Evolutionary conservation across 441 rosid species (phyloP).

Genomic region (Jatropha multifida): DNA sequence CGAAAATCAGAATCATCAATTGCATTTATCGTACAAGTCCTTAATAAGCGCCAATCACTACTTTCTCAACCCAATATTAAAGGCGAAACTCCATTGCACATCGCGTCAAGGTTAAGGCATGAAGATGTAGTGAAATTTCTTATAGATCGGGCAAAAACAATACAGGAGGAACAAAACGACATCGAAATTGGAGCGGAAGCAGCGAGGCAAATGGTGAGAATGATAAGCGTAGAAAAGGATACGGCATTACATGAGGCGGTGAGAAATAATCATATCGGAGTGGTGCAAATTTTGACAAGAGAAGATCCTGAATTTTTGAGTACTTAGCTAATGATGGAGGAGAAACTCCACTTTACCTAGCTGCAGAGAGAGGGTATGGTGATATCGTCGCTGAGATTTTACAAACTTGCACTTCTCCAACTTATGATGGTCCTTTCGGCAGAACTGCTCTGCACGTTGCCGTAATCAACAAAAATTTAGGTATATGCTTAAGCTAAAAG

Average conservation of each 20-base stretch:
- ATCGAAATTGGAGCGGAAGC: slow-evolving; percentile 2
- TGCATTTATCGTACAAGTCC: not conserved
- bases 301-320: slow-evolving; percentile 19
- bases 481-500: slow-evolving; percentile 1
- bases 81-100: slow-evolving; percentile 19
- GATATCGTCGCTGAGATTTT: not conserved
- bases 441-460: slow-evolving; percentile 32
- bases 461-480: not conserved
- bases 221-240: not conserved
- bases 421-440: slow-evolving; percentile 20
- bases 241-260: slow-evolving; percentile 20
- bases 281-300: slow-evolving; percentile 2
- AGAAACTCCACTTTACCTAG: slow-evolving; percentile 15
- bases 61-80: slow-evolving; percentile 14
- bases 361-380: not conserved
- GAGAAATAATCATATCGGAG: not conserved
- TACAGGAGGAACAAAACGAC: not conserved
- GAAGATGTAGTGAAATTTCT: not conserved
- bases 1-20: not conserved
- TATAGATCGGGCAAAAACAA: not conserved
- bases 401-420: not conserved
- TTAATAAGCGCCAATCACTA: not conserved
- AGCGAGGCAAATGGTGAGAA: slow-evolving; percentile 17
- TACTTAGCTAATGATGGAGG: slow-evolving; percentile 4
- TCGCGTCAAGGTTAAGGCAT: slow-evolving; percentile 12